Evolutionary conservation across 139 green algal genomes (phyloP).

Genomic region (Closterium sp.): DNA sequence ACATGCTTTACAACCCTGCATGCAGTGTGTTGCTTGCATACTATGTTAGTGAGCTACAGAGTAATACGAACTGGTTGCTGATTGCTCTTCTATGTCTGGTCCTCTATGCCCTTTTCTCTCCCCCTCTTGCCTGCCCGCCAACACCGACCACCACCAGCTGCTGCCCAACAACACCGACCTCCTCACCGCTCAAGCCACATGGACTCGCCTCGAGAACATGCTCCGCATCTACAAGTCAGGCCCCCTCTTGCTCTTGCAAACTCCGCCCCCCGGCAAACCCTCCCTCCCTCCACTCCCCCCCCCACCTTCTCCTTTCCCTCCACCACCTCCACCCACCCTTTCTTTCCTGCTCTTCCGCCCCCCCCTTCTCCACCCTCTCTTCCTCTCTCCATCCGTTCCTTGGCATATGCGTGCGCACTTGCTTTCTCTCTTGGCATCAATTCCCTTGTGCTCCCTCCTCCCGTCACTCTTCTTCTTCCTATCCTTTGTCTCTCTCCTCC

Average conservation of each 20-base stretch:
- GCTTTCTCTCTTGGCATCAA: not conserved
- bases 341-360: not conserved
- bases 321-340: not conserved
- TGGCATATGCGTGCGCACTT: not conserved
- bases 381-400: too few species aligned
- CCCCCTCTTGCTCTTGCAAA: too few species aligned
- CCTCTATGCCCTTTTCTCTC: not conserved
- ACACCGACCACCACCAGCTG: not conserved
- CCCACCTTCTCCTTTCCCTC: not conserved
- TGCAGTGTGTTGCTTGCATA: too few species aligned
- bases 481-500: too few species aligned
- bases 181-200: not conserved
- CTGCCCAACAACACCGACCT: not conserved
- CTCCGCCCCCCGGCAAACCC: not conserved
- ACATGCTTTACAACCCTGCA: too few species aligned
- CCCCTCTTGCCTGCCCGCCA: not conserved
- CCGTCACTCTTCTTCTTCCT: too few species aligned
- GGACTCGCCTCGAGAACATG: slow-evolving; percentile 37
- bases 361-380: too few species aligned
- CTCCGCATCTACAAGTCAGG: slow-evolving; percentile 67
- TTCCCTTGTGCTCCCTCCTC: too few species aligned
- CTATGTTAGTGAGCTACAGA: too few species aligned
- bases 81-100: too few species aligned
- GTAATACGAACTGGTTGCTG: too few species aligned
- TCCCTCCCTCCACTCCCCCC: not conserved